phyloP scores from a whole-genome alignment of 768 basidiomycete genomes.

The Vararia minispora region DNA sequence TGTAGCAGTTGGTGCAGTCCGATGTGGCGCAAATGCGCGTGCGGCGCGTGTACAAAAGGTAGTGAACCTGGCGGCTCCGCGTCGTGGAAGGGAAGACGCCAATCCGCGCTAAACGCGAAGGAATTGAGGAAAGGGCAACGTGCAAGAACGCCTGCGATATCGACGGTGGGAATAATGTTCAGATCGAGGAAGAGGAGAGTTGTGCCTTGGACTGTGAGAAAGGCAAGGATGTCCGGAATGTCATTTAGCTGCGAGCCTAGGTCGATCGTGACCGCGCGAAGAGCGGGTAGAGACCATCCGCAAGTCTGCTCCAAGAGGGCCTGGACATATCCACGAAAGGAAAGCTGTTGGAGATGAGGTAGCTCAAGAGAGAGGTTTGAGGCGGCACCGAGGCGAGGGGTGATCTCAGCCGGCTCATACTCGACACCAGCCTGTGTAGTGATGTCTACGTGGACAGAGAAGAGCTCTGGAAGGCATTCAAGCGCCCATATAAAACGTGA shows the following conservation, averaged over 20 bases:
- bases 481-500: slow-evolving; percentile 67
- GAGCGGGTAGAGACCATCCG: slow-evolving; percentile 55
- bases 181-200: slow-evolving; percentile 56
- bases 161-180: slow-evolving; percentile 42
- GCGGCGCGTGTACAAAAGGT: slow-evolving; percentile 34
- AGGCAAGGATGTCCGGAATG: slow-evolving; percentile 46
- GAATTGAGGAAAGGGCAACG: slow-evolving; percentile 50
- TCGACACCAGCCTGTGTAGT: not conserved
- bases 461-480: slow-evolving; percentile 44
- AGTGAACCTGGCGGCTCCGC: too few species aligned
- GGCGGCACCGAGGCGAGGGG: slow-evolving; percentile 48
- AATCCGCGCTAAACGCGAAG: slow-evolving; percentile 68
- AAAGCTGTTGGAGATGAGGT: slow-evolving; percentile 49
- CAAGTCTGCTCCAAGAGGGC: slow-evolving; percentile 62
- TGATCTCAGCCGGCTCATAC: slow-evolving; percentile 24
- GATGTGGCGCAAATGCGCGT: slow-evolving; percentile 44
- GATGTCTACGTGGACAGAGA: slow-evolving; percentile 48
- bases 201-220: slow-evolving; percentile 48
- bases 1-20: slow-evolving; percentile 60
- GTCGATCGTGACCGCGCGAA: slow-evolving; percentile 48
- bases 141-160: slow-evolving; percentile 49
- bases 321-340: slow-evolving; percentile 45
- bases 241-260: slow-evolving; percentile 33
- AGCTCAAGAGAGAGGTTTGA: slow-evolving; percentile 42
- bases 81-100: slow-evolving; percentile 32